These are phyloP conservation scores for Mrakia blollopis DNA, from an alignment of 768 basidiomycete genomes.

Conservation along the genomic window DNA sequence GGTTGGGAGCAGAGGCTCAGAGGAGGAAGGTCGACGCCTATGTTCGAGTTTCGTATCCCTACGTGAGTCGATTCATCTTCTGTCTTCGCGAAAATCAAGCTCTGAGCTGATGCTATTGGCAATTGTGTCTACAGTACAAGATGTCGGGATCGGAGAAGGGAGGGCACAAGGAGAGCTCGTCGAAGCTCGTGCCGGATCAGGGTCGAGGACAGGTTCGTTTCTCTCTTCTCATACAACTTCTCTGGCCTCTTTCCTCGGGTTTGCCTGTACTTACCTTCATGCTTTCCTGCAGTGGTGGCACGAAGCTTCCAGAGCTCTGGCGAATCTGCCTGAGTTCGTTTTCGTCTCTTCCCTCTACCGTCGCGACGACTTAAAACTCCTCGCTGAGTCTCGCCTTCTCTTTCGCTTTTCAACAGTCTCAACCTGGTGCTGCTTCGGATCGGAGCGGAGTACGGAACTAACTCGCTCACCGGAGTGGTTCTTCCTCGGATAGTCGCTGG, in stretches of 20 bases:
- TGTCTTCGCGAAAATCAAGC: too few relatives aligned
- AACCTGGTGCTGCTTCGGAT: slow-evolving; percentile 73
- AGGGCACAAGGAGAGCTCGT: slow-evolving; percentile 65
- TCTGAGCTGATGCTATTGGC: neutral
- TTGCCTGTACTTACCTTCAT: too few relatives aligned
- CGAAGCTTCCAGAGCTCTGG: slow-evolving; percentile 69
- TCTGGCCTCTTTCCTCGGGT: too few relatives aligned
- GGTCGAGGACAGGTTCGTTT: slow-evolving; percentile 51
- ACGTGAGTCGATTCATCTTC: slow-evolving; percentile 36
- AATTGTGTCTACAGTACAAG: neutral
- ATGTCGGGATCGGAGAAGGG: slow-evolving; percentile 56
- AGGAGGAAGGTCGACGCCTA: slow-evolving; percentile 72
- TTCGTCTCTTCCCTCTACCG: neutral
- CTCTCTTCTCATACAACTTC: neutral
- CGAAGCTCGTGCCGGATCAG: slow-evolving; percentile 65
- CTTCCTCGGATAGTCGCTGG: slow-evolving; percentile 9
- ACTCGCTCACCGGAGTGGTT: slow-evolving; percentile 66
- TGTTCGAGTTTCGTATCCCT: slow-evolving; percentile 69
- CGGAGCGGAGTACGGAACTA: slow-evolving; percentile 76
- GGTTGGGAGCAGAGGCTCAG: slow-evolving; percentile 72
- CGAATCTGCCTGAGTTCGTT: slow-evolving; percentile 66
- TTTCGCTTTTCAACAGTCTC: slow-evolving; percentile 42
- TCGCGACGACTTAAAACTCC: slow-evolving; percentile 25
- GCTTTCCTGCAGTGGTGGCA: slow-evolving; percentile 86
- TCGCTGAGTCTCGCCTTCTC: neutral